A percentile compares a stretch with the other conserved stretches of the same genome.
Conservation (phyloP, 1,284 basidiomycete species). For the Heliocybe sulcata region DNA sequence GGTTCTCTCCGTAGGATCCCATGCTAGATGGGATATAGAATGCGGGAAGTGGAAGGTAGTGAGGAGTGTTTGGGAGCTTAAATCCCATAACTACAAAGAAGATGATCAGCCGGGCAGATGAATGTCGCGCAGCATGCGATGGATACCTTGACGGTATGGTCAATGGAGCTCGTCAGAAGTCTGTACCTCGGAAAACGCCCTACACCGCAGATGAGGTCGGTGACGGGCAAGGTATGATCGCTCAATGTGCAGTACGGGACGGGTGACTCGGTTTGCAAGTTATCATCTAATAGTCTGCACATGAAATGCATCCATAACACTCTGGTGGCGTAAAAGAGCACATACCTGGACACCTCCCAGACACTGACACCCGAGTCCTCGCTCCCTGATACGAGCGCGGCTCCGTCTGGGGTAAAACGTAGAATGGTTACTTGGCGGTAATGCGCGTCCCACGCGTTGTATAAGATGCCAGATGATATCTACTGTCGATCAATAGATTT, state of each 20-base stretch:
- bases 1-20: slow-evolving; percentile 81
- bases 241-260: slow-evolving; percentile 76
- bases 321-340: slow-evolving; percentile 10
- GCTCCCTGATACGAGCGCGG: slow-evolving; percentile 77
- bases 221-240: slow-evolving; percentile 90
- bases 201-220: slow-evolving; percentile 73
- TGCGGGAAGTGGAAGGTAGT: slow-evolving; percentile 82
- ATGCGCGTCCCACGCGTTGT: slow-evolving; percentile 90
- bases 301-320: not conserved
- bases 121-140: no score
- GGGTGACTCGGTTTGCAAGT: slow-evolving; percentile 60
- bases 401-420: slow-evolving; percentile 78
- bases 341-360: slow-evolving; percentile 83
- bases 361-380: slow-evolving; percentile 87
- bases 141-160: slow-evolving; percentile 96
- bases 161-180: slow-evolving; percentile 76
- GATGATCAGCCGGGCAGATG: no score
- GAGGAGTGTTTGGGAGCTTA: slow-evolving; percentile 69
- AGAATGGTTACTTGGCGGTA: slow-evolving; percentile 85
- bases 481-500: slow-evolving; percentile 27
- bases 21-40: slow-evolving; percentile 60
- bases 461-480: slow-evolving; percentile 85
- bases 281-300: slow-evolving; percentile 62
- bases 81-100: slow-evolving; percentile 66
- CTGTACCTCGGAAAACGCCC: slow-evolving; percentile 76